These are phyloP conservation scores for Pichia phayaonensis DNA, from an alignment of 805 yeast genomes.

Conservation along the genomic window DNA sequence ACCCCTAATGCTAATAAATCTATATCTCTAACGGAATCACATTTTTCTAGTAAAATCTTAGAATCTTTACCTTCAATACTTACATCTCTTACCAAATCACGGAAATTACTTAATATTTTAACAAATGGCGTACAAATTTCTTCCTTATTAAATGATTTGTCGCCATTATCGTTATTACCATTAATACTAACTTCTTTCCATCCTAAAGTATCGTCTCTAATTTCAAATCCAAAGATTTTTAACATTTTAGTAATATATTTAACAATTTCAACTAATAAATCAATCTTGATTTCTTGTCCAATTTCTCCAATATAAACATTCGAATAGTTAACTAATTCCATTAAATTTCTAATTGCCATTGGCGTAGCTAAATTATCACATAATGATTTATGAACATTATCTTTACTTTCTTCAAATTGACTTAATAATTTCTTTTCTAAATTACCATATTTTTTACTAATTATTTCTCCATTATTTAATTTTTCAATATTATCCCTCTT, in stretches of 20 bases:
- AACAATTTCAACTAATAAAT: constrained; percentile 57
- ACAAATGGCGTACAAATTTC: constrained; percentile 75
- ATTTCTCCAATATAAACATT: constrained; percentile 63
- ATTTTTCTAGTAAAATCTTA: constrained; percentile 50
- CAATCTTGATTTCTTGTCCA: constrained; percentile 50
- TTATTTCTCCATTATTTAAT: constrained; percentile 38
- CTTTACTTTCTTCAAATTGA: constrained; percentile 42
- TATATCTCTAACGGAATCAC: constrained; percentile 66
- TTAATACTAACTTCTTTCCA: constrained; percentile 48
- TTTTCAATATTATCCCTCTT: constrained; percentile 54
- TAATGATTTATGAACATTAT: constrained; percentile 64
- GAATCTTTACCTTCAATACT: constrained; percentile 58
- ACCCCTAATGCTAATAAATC: constrained; percentile 72
- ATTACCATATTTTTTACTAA: constrained; percentile 54
- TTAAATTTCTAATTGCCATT: constrained; percentile 53
- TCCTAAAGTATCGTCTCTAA: constrained; percentile 66
- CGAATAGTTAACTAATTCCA: constrained; percentile 60
- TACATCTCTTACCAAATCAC: constrained; percentile 70
- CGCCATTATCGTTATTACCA: neutral
- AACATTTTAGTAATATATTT: constrained; percentile 66
- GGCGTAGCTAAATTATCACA: constrained; percentile 87
- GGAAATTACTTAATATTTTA: constrained; percentile 65
- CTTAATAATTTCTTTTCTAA: constrained; percentile 45
- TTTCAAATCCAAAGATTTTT: constrained; percentile 65
- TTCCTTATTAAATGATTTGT: constrained; percentile 36